phyloP scores from a whole-genome alignment of 257 asterid species.

The Solanum sejunctum region DNA sequence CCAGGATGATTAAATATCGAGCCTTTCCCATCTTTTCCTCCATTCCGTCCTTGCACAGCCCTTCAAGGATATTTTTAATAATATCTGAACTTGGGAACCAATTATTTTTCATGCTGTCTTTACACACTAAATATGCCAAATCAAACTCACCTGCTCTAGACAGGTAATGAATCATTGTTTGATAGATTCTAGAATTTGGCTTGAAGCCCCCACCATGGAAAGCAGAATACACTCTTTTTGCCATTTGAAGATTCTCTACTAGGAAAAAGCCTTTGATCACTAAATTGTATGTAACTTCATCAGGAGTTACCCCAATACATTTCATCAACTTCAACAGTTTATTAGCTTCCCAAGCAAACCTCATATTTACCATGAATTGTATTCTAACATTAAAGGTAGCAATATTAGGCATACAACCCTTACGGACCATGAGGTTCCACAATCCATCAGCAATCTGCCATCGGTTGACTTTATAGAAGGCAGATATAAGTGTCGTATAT shows the following conservation, averaged over 20 bases:
- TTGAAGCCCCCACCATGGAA: slow-evolving; percentile 36
- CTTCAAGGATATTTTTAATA: slow-evolving; percentile 45
- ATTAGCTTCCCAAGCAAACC: slow-evolving; percentile 73
- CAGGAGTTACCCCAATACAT: slow-evolving; percentile 21
- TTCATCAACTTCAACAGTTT: slow-evolving; percentile 44
- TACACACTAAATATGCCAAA: slow-evolving; percentile 51
- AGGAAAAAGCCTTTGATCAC: slow-evolving; percentile 69
- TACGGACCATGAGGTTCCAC: slow-evolving; percentile 68
- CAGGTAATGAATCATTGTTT: slow-evolving; percentile 67
- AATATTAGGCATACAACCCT: slow-evolving; percentile 56
- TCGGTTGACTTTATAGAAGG: slow-evolving; percentile 39
- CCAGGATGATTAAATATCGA: slow-evolving; percentile 33
- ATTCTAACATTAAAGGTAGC: slow-evolving; percentile 74
- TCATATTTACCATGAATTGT: slow-evolving; percentile 48
- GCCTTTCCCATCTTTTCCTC: slow-evolving; percentile 32
- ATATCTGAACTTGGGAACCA: slow-evolving; percentile 59
- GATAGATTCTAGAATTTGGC: slow-evolving; percentile 63
- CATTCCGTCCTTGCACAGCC: slow-evolving; percentile 30
- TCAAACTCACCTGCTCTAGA: slow-evolving; percentile 36
- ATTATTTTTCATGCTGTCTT: slow-evolving; percentile 51
- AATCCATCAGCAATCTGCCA: slow-evolving; percentile 57
- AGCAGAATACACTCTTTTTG: slow-evolving; percentile 44
- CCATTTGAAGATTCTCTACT: slow-evolving; percentile 43
- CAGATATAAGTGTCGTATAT: slow-evolving; percentile 62
- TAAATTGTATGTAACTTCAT: slow-evolving; percentile 68